Percentiles rank a stretch among this genome's conserved stretches.
phyloP scores from a whole-genome alignment of 2,329 filamentous ascomycete species.

The Dothideomycetes sp. region DNA sequence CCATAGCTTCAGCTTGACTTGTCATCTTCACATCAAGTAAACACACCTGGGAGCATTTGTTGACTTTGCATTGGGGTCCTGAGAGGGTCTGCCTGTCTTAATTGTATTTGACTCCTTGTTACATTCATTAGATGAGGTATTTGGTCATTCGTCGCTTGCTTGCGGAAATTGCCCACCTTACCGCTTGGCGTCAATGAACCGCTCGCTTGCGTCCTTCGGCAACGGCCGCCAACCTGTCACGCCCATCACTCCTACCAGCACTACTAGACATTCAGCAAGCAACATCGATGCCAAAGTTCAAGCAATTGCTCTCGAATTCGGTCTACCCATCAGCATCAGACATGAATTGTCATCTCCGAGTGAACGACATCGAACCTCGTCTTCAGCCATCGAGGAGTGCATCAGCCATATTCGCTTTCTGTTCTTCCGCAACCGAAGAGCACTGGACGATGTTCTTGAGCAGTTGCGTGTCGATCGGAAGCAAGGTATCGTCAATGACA shows the following conservation, averaged over 20 bases:
- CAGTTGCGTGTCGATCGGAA: constrained; percentile 5
- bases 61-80: too few relatives aligned
- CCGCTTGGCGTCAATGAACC: not conserved
- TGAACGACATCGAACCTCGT: not conserved
- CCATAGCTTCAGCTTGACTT: too few relatives aligned
- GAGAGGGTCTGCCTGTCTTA: too few relatives aligned
- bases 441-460: constrained; percentile 7
- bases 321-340: constrained; percentile 4
- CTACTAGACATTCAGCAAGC: constrained; percentile 7
- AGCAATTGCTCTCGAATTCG: constrained; percentile 1
- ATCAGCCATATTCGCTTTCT: constrained; percentile 9
- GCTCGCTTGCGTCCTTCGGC: not conserved
- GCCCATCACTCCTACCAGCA: constrained; percentile 7
- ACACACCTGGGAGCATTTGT: too few relatives aligned
- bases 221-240: constrained; percentile 4
- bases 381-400: constrained; percentile 2
- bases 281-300: constrained; percentile 8
- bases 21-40: too few relatives aligned
- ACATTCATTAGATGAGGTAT: too few relatives aligned
- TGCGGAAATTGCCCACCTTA: too few relatives aligned
- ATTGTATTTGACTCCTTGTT: too few relatives aligned
- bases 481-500: not conserved
- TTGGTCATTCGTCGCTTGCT: too few relatives aligned
- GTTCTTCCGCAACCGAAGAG: constrained; percentile 9
- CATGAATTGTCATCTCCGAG: constrained; percentile 6